Evolutionary conservation across 75 land plant genomes (phyloP).

Genomic region (Cryptomeria japonica): DNA sequence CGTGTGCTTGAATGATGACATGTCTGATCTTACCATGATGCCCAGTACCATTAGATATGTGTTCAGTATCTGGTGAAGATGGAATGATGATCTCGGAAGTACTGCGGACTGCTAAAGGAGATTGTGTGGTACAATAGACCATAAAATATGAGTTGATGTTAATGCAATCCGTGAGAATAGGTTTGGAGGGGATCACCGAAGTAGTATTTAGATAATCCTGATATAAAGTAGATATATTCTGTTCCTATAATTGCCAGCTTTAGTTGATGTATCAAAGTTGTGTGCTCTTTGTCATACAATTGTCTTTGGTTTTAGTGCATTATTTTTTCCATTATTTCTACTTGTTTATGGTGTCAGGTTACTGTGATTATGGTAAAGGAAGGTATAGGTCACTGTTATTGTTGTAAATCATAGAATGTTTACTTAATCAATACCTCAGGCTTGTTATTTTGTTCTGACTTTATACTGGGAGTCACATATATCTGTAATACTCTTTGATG

Average conservation of each 20-base stretch:
- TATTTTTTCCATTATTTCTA: background rate
- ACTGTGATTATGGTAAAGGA: background rate
- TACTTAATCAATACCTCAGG: background rate
- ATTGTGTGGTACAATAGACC: no score
- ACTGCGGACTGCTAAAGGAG: no score
- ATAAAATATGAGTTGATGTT: no score
- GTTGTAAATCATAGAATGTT: background rate
- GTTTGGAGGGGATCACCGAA: no score
- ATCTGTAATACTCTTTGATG: background rate
- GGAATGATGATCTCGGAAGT: no score
- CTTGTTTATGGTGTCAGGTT: background rate
- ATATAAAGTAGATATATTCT: background rate
- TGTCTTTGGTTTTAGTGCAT: background rate
- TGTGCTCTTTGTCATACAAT: background rate
- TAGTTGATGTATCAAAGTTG: background rate
- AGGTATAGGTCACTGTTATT: no score
- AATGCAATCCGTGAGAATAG: no score
- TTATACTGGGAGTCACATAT: background rate
- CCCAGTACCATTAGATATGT: no score
- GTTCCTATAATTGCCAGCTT: background rate
- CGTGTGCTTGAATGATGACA: no score
- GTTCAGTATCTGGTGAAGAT: no score
- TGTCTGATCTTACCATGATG: no score
- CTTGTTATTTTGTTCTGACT: background rate
- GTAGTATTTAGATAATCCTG: no score